Evolutionary conservation across 176 grass and related monocot species (phyloP).

Genomic region (Rhipidocladum racemiflorum): DNA sequence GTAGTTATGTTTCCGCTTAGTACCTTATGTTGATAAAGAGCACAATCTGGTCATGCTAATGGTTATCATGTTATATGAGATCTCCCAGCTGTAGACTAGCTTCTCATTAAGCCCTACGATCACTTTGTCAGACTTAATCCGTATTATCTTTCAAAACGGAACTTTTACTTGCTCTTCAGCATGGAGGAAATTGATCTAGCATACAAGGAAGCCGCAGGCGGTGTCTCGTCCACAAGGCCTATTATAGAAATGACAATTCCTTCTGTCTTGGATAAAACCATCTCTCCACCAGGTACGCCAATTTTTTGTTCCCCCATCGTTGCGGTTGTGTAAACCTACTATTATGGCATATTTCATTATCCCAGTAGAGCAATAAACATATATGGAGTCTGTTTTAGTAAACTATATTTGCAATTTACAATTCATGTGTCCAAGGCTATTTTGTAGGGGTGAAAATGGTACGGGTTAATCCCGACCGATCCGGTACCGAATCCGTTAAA

Average conservation of each 20-base stretch:
- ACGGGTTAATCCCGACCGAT: no score
- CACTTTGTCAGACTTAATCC: not conserved
- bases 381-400: not conserved
- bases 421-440: slow-evolving; percentile 12
- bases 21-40: slow-evolving; percentile 2
- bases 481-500: no score
- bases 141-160: not conserved
- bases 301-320: not conserved
- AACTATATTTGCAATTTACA: not conserved
- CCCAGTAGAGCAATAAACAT: not conserved
- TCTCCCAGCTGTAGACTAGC: not conserved
- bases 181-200: slow-evolving; percentile 91
- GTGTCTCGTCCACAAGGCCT: slow-evolving; percentile 85
- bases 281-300: slow-evolving; percentile 77
- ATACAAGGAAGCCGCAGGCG: slow-evolving; percentile 70
- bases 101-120: slow-evolving; percentile 6
- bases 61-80: slow-evolving; percentile 1
- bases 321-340: not conserved
- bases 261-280: slow-evolving; percentile 92
- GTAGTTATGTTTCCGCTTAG: not conserved
- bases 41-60: not conserved
- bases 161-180: slow-evolving; percentile 44
- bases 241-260: slow-evolving; percentile 98
- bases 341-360: slow-evolving; percentile 20
- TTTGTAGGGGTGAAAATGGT: no score